Conservation (phyloP, 2,329 filamentous ascomycete genomes). For the Pleoardoris graminearum region DNA sequence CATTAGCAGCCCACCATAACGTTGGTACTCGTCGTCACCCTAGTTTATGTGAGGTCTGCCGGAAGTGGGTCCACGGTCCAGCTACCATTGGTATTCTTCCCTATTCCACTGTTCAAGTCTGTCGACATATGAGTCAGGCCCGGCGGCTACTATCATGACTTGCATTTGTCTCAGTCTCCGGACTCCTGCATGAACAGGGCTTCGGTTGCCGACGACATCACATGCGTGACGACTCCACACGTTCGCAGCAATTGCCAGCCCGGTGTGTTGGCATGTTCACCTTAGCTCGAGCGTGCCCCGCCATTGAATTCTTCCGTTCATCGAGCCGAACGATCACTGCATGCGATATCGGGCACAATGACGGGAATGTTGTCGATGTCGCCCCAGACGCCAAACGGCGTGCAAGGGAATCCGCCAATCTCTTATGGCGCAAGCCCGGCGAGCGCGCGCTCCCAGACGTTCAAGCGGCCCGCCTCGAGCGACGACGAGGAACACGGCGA, state of each 20-base stretch:
- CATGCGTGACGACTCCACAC: conserved; percentile 1
- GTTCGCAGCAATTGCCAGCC: conserved; percentile 8
- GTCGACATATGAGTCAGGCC: conserved; percentile 4
- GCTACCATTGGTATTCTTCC: too few relatives aligned
- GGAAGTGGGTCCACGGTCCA: not conserved
- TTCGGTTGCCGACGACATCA: conserved; percentile 2
- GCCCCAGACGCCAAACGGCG: conserved; percentile 34
- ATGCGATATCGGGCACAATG: conserved; percentile 15
- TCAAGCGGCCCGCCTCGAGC: conserved; percentile 44
- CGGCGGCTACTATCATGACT: not conserved
- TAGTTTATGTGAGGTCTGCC: not conserved
- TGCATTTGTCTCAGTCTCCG: not conserved
- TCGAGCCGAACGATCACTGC: conserved; percentile 2
- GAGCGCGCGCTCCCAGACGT: conserved; percentile 34
- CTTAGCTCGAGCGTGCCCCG: conserved; percentile 5
- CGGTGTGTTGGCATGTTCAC: not conserved
- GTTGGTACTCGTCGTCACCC: too few relatives aligned
- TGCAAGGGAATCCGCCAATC: conserved; percentile 32
- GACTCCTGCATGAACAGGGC: conserved; percentile 4
- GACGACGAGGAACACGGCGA: conserved; percentile 42
- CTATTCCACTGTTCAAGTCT: not conserved
- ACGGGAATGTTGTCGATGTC: conserved; percentile 30
- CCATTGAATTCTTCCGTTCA: conserved; percentile 7
- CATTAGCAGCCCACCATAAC: too few relatives aligned
- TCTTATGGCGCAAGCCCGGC: conserved; percentile 34